These are phyloP conservation scores for Tetradesmus obliquus DNA, from an alignment of 139 green algal species.

Conservation along the genomic window DNA sequence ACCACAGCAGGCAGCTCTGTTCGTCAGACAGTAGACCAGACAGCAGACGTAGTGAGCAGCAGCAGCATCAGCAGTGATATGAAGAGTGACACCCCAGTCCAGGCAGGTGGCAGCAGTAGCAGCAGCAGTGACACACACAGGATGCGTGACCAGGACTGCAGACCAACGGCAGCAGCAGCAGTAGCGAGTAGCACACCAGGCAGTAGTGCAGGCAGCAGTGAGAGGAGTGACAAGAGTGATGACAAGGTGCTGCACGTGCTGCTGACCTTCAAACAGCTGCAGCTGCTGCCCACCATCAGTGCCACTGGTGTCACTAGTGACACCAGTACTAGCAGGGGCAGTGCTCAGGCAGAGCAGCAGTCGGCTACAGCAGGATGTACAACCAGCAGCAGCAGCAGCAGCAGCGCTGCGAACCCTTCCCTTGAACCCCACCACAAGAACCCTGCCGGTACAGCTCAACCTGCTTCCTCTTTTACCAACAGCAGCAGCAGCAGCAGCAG, in stretches of 20 bases:
- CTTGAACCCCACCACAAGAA: background rate
- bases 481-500: background rate
- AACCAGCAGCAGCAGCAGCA: background rate
- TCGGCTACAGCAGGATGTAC: background rate
- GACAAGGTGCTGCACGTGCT: background rate
- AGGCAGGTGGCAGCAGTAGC: background rate
- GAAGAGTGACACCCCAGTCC: background rate
- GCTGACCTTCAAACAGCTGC: background rate
- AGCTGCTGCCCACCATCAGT: background rate
- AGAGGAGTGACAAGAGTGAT: background rate
- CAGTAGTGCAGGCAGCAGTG: background rate
- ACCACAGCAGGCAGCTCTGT: background rate
- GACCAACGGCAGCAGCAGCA: background rate
- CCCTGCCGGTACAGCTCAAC: background rate
- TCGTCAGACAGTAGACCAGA: background rate
- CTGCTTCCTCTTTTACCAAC: background rate
- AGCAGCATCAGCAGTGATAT: background rate
- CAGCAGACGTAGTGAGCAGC: constrained; percentile 1
- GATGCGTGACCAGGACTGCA: background rate
- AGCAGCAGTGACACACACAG: constrained; percentile 1
- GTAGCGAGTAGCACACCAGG: background rate
- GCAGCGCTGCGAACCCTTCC: background rate
- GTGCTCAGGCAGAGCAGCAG: background rate
- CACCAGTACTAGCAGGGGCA: background rate
- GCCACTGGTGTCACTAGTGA: background rate